Evolutionary conservation across 2,329 filamentous ascomycete genomes (phyloP).

Genomic region (Hypoxylon sp.): DNA sequence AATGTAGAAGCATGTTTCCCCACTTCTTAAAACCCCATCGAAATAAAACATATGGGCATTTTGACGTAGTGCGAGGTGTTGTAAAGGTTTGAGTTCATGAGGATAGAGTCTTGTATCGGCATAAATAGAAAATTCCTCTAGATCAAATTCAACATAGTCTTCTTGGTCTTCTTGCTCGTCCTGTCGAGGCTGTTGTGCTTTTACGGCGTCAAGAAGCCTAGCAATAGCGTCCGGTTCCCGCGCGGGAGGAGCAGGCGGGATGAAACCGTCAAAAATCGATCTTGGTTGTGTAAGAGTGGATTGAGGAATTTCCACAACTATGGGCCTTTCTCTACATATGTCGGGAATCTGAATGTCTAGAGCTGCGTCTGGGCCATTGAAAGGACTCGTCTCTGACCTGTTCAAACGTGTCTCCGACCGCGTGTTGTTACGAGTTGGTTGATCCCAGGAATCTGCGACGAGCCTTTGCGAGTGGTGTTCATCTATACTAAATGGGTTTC

Average conservation of each 20-base stretch:
- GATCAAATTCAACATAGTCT: slow-evolving; percentile 63
- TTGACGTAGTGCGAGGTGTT: slow-evolving; percentile 63
- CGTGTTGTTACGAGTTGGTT: neutral
- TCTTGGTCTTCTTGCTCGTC: slow-evolving; percentile 47
- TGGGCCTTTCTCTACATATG: slow-evolving; percentile 18
- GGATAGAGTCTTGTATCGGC: slow-evolving; percentile 56
- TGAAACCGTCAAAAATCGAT: slow-evolving; percentile 52
- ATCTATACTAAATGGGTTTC: neutral
- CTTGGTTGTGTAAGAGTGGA: slow-evolving; percentile 46
- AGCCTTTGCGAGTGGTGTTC: neutral
- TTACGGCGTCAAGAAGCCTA: slow-evolving; percentile 49
- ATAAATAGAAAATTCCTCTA: slow-evolving; percentile 74
- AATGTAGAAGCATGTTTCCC: slow-evolving; percentile 65
- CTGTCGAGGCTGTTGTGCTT: slow-evolving; percentile 33
- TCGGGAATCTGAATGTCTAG: slow-evolving; percentile 17
- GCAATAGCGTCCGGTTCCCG: slow-evolving; percentile 56
- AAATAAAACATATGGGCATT: slow-evolving; percentile 64
- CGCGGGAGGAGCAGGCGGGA: slow-evolving; percentile 43
- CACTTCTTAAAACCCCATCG: slow-evolving; percentile 71
- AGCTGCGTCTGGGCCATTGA: slow-evolving; percentile 7
- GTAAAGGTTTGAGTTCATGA: slow-evolving; percentile 69
- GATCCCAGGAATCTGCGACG: neutral
- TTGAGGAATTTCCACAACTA: slow-evolving; percentile 42
- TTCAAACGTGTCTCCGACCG: slow-evolving; percentile 7
- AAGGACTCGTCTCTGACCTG: slow-evolving; percentile 11